phyloP scores from a whole-genome alignment of 306 rosid species.

The Trifolium repens region DNA sequence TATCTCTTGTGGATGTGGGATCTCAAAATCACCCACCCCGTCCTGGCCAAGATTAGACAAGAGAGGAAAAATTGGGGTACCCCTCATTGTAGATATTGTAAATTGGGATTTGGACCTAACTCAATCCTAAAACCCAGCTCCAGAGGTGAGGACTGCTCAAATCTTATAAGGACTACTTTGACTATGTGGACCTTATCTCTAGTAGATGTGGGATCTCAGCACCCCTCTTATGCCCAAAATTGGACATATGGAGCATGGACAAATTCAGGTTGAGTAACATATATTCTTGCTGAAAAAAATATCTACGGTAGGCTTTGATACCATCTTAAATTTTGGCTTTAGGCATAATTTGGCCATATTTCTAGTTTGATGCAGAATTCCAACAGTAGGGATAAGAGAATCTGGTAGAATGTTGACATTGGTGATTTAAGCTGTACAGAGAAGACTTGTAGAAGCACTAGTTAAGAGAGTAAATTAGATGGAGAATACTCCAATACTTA shows the following conservation, averaged over 20 bases:
- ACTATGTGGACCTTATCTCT: not conserved
- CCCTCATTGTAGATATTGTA: not conserved
- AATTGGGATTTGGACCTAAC: not conserved
- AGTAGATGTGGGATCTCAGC: not conserved
- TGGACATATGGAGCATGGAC: not conserved
- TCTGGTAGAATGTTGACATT: not conserved
- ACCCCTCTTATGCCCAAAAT: not conserved
- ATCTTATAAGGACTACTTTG: not conserved
- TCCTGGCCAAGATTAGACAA: not conserved
- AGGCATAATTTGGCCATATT: not conserved
- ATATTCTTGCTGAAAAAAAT: not conserved
- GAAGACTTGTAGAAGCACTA: not conserved
- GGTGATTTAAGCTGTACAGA: not conserved
- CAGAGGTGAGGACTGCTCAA: not conserved
- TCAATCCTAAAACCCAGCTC: not conserved
- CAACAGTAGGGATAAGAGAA: not conserved
- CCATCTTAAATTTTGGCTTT: not conserved
- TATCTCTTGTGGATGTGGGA: not conserved
- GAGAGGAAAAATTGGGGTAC: not conserved
- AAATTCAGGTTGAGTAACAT: not conserved
- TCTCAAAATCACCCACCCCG: not conserved
- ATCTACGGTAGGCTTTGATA: not conserved
- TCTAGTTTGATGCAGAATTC: not conserved
- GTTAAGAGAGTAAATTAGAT: constrained; percentile 5
- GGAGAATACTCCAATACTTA: not conserved